Percentiles rank a stretch among this genome's conserved stretches.
These are phyloP conservation scores for Candida wancherniae DNA, from an alignment of 805 yeast genomes.

Conservation along the genomic window DNA sequence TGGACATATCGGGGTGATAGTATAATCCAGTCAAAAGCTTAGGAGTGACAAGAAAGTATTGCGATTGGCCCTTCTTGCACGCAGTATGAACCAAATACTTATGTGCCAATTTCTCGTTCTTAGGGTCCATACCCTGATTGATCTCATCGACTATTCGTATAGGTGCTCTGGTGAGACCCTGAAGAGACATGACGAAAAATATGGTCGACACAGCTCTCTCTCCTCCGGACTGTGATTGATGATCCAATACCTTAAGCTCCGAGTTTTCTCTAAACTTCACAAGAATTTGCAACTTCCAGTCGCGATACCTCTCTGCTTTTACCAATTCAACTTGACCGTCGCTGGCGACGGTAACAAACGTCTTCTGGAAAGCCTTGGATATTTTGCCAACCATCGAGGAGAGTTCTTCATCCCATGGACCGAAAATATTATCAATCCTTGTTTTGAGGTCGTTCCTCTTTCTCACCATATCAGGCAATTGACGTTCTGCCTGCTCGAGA, in stretches of 20 bases:
- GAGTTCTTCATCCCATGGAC: conserved; percentile 60
- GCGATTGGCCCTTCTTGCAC: conserved; percentile 56
- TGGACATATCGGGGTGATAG: conserved; percentile 74
- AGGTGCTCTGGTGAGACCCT: conserved; percentile 83
- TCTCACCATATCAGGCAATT: conserved; percentile 33
- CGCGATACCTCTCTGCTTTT: conserved; percentile 48
- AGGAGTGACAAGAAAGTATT: conserved; percentile 90
- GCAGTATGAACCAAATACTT: conserved; percentile 81
- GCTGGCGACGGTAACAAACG: conserved; percentile 74
- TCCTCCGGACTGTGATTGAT: conserved; percentile 96
- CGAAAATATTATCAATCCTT: conserved; percentile 35
- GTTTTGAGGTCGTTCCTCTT: conserved; percentile 25
- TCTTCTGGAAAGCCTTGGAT: conserved; percentile 57
- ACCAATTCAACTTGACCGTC: conserved; percentile 75
- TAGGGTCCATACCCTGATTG: conserved; percentile 97
- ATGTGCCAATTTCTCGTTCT: conserved; percentile 84
- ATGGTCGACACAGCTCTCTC: conserved; percentile 95
- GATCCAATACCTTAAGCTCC: conserved; percentile 64
- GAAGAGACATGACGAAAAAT: conserved; percentile 83
- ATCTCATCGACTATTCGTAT: conserved; percentile 96
- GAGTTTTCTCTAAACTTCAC: conserved; percentile 83
- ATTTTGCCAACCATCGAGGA: conserved; percentile 49
- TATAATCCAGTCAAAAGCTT: conserved; percentile 74
- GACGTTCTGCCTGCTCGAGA: conserved; percentile 28
- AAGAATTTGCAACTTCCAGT: conserved; percentile 80